Percentiles rank a stretch among this genome's conserved stretches.
phyloP scores from a whole-genome alignment of 2,329 filamentous ascomycete species.

The Microsporum ferrugineum region DNA sequence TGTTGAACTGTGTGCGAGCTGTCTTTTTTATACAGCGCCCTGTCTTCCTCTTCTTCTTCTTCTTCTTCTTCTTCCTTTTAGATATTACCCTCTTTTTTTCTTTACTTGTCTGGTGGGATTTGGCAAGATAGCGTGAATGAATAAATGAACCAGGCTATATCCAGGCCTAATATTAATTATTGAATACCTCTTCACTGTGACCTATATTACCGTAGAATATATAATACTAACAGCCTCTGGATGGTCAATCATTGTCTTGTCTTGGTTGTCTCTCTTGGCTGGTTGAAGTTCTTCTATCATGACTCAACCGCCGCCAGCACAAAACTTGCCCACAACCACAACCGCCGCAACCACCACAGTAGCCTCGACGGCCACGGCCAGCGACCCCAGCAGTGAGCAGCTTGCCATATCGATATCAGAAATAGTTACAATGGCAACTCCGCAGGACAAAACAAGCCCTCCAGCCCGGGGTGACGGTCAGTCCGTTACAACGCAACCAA shows the following conservation, averaged over 20 bases:
- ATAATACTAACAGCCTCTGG: neutral
- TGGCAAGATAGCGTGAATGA: constrained; percentile 3
- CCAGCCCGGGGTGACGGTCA: neutral
- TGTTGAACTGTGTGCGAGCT: neutral
- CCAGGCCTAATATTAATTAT: neutral
- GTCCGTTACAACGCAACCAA: neutral
- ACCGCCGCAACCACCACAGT: neutral
- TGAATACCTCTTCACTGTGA: neutral
- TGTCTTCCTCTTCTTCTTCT: neutral
- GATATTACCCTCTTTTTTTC: neutral
- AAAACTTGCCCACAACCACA: neutral
- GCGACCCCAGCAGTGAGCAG: neutral
- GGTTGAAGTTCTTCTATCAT: neutral
- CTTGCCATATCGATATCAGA: neutral
- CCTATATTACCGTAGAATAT: neutral
- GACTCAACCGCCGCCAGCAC: neutral
- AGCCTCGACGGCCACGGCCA: neutral
- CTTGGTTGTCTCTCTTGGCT: neutral
- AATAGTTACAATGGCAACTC: neutral
- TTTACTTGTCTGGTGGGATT: neutral
- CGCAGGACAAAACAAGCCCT: neutral
- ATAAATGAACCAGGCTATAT: neutral
- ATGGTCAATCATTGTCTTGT: neutral
- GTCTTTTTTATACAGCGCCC: neutral
- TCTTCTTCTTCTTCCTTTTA: neutral